Percentiles rank a stretch among this genome's conserved stretches.
Conservation (phyloP, 2,329 filamentous ascomycete species). For the Exserohilum turcica region DNA sequence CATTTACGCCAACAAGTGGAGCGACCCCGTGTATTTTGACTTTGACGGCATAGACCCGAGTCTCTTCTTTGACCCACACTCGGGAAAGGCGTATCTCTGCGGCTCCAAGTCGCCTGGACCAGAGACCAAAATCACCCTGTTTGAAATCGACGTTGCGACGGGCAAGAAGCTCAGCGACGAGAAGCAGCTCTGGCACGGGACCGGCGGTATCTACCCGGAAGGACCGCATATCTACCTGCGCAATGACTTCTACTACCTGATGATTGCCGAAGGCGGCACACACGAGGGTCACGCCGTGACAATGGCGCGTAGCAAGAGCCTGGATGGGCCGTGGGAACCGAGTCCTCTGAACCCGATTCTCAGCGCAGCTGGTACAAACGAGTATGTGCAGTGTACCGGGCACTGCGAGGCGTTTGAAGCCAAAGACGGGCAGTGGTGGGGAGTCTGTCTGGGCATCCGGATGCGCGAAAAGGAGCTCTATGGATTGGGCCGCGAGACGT, state of each 20-base stretch:
- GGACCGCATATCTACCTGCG: slow-evolving; percentile 45
- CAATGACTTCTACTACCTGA: slow-evolving; percentile 41
- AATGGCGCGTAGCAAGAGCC: slow-evolving; percentile 18
- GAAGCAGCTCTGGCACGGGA: slow-evolving; percentile 40
- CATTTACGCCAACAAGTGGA: slow-evolving; percentile 17
- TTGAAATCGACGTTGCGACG: slow-evolving; percentile 36
- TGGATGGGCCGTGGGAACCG: slow-evolving; percentile 18
- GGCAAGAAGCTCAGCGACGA: slow-evolving; percentile 23
- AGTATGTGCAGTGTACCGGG: slow-evolving; percentile 22
- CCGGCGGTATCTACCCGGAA: slow-evolving; percentile 36
- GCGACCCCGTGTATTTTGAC: slow-evolving; percentile 16
- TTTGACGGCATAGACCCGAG: slow-evolving; percentile 22
- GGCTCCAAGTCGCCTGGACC: slow-evolving; percentile 26
- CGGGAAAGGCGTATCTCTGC: slow-evolving; percentile 20
- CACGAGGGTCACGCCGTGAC: slow-evolving; percentile 16
- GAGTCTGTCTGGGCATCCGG: slow-evolving; percentile 18
- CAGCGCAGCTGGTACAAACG: slow-evolving; percentile 13
- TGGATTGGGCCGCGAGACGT: slow-evolving; percentile 20
- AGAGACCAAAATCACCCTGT: slow-evolving; percentile 24
- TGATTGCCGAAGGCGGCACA: slow-evolving; percentile 41
- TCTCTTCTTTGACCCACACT: slow-evolving; percentile 18
- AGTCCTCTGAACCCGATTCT: slow-evolving; percentile 18
- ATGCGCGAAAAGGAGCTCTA: slow-evolving; percentile 5
- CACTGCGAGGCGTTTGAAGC: slow-evolving; percentile 22
- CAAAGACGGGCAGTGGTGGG: slow-evolving; percentile 19